These are phyloP conservation scores for Cercospora brassicicola DNA, from an alignment of 2,329 filamentous ascomycete genomes.

Conservation along the genomic window DNA sequence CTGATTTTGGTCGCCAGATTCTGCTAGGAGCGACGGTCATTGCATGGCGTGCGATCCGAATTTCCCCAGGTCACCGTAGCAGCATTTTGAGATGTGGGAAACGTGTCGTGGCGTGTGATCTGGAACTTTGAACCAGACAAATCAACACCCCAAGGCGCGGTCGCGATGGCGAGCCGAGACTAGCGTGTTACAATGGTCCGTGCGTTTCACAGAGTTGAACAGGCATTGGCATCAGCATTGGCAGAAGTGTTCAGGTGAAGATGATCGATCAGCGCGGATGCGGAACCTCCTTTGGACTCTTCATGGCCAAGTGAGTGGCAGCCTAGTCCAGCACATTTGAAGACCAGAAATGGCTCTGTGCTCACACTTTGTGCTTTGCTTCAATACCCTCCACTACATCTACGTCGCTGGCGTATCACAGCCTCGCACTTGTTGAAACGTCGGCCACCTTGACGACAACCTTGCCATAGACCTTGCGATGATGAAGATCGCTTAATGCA, in stretches of 20 bases:
- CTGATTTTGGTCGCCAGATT: constrained; percentile 1
- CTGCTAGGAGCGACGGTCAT: neutral
- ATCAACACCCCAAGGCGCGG: neutral
- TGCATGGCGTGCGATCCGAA: neutral
- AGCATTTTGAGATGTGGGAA: neutral
- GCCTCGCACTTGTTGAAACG: constrained; percentile 27
- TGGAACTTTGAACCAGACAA: neutral
- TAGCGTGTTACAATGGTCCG: neutral
- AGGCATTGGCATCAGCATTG: neutral
- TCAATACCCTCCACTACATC: neutral
- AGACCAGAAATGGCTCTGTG: neutral
- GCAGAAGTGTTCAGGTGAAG: neutral
- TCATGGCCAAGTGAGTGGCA: neutral
- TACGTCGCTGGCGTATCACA: constrained; percentile 10
- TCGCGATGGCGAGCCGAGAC: neutral
- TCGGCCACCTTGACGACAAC: constrained; percentile 52
- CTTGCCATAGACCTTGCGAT: constrained; percentile 57
- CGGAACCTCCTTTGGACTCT: neutral
- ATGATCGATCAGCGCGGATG: neutral
- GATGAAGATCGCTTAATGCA: constrained; percentile 55
- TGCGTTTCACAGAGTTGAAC: neutral
- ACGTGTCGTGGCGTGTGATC: constrained; percentile 1
- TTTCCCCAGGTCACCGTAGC: neutral
- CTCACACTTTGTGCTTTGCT: neutral
- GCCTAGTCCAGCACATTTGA: neutral